Evolutionary conservation across 202 grass and related monocot genomes (phyloP), one percentile per base, ranked within the genome.

Genomic region (Carex arenaria): DNA sequence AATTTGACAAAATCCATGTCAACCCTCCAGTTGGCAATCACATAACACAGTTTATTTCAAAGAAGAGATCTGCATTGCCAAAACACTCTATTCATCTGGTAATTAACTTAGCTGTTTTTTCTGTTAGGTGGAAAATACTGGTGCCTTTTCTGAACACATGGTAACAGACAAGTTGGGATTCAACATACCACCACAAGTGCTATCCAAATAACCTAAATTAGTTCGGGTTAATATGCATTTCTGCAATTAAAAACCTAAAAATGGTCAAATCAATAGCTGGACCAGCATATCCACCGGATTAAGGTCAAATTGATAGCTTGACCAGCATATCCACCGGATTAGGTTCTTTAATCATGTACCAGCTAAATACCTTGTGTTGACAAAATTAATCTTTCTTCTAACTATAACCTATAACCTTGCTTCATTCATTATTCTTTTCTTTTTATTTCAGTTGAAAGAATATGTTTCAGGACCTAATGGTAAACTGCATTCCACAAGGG

Each of bases 81-180:
- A 73, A 73, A 51, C 69, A 20, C 69, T 73, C 34, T 73, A 38
- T 73, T 73, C 42, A 73, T 43, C 59, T 55, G 80, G 80, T 67
- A 82, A 82, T 70, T 23, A 22, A 22, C 4, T 71, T 71, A 10
- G 3, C 42, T 43, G 42, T 43, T 43, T 45, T 43, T 43, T 43
- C 7, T 49, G 10, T 49, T 43, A 43, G 42, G 7, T 43, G 42
- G 42, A 43, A 30, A 70, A 23, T 78, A n/a, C 23, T 31, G 23
- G 4, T 64, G 0, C 7, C 7, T 43, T 43, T 43, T 43, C 42
- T 64, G 3, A 64, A 64, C 5, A 23, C 30, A 64, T 3, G 4
- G 42, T 71, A 71, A 43, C 42, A 43, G 42, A 43, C 13, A 54
- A 70, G 52, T 78, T 78, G 61, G 30, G 22, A 64, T 64, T 64